Conservation (phyloP, 2,329 filamentous ascomycete species). For the Phoma herbarum region DNA sequence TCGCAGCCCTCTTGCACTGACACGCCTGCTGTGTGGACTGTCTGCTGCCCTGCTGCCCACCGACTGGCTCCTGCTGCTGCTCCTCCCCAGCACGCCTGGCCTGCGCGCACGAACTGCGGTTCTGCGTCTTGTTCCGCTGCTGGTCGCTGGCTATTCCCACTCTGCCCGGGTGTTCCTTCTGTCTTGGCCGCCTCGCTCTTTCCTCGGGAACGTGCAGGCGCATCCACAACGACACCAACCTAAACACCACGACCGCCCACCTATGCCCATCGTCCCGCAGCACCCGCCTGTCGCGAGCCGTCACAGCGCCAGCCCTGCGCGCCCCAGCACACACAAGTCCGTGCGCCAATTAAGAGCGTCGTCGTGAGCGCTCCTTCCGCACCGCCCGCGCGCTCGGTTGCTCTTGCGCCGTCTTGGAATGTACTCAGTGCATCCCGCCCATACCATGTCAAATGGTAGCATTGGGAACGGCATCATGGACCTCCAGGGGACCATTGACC, state of each 20-base stretch:
- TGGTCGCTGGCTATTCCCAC: not conserved
- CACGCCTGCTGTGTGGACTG: slow-evolving; percentile 4
- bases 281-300: slow-evolving; percentile 31
- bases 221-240: slow-evolving; percentile 22
- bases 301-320: slow-evolving; percentile 31
- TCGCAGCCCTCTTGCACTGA: slow-evolving; percentile 24
- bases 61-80: slow-evolving; percentile 16
- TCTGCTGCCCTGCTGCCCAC: slow-evolving; percentile 8
- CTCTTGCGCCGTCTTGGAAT: slow-evolving; percentile 49
- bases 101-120: slow-evolving; percentile 17
- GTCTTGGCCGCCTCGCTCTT: slow-evolving; percentile 24
- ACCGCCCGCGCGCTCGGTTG: slow-evolving; percentile 43
- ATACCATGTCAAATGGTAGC: slow-evolving; percentile 50
- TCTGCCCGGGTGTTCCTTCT: slow-evolving; percentile 7
- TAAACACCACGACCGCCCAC: slow-evolving; percentile 25
- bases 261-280: slow-evolving; percentile 36
- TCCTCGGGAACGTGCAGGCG: slow-evolving; percentile 23
- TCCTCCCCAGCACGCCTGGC: slow-evolving; percentile 3
- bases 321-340: slow-evolving; percentile 18
- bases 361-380: slow-evolving; percentile 32
- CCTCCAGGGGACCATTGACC: slow-evolving; percentile 53
- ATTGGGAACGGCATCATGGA: slow-evolving; percentile 54
- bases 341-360: slow-evolving; percentile 16
- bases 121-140: not conserved
- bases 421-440: slow-evolving; percentile 53